Conservation (phyloP, 768 basidiomycete species). For the Russula compacta region DNA sequence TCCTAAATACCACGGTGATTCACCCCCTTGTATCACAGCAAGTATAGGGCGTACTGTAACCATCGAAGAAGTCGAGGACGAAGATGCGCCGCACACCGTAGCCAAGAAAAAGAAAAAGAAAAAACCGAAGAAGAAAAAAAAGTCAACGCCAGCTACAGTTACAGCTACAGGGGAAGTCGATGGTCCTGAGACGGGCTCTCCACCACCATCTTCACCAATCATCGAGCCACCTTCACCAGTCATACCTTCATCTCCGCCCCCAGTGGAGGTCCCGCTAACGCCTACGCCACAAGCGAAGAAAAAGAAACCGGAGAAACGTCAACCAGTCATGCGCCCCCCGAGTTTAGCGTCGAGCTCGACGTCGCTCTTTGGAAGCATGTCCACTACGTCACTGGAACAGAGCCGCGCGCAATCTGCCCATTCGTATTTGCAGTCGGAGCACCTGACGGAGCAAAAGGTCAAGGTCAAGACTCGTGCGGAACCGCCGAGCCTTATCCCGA, state of each 20-base stretch:
- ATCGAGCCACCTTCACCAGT: conserved; percentile 1
- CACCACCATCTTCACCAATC: conserved; percentile 19
- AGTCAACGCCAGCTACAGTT: conserved; percentile 25
- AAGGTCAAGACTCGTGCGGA: conserved; percentile 68
- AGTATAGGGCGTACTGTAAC: conserved; percentile 39
- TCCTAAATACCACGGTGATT: background rate
- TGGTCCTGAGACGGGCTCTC: conserved; percentile 18
- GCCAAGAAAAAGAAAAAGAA: conserved; percentile 66
- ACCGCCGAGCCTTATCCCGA: conserved; percentile 42
- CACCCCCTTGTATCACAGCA: background rate
- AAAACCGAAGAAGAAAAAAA: conserved; percentile 64
- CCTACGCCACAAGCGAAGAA: conserved; percentile 4
- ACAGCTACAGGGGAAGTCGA: conserved; percentile 20
- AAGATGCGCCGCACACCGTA: conserved; percentile 36
- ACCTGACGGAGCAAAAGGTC: conserved; percentile 39
- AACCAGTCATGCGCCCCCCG: conserved; percentile 6
- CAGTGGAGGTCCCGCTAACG: background rate
- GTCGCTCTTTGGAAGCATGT: conserved; percentile 24
- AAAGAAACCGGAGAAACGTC: conserved; percentile 9
- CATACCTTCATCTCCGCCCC: background rate
- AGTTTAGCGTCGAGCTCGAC: conserved; percentile 20
- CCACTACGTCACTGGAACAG: conserved; percentile 34
- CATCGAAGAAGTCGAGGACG: conserved; percentile 68
- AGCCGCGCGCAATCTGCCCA: conserved; percentile 58
- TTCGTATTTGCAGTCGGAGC: conserved; percentile 52